Conservation (phyloP, 371 early-diverging fungal genomes). For the Vittaforma corneae region DNA sequence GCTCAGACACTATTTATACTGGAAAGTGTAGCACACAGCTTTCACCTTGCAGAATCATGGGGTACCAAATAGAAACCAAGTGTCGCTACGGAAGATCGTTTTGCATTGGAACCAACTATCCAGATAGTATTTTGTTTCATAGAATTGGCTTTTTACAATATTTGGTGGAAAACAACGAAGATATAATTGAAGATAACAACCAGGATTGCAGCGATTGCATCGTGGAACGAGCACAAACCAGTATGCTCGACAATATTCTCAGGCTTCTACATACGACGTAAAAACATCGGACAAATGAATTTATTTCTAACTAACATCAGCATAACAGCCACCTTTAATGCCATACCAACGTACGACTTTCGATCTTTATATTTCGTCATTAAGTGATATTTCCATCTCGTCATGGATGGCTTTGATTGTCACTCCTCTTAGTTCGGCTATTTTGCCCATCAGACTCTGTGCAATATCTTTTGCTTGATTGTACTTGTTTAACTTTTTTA, state of each 20-base stretch:
- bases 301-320: too few species aligned
- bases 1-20: conserved; percentile 33
- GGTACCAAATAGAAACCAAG: conserved; percentile 35
- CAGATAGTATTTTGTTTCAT: conserved; percentile 14
- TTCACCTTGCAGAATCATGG: conserved; percentile 25
- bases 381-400: conserved; percentile 30
- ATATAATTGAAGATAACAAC: too few species aligned
- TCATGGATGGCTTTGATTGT: conserved; percentile 43
- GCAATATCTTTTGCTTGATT: conserved; percentile 56
- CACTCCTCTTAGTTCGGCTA: conserved; percentile 45
- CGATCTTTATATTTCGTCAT: too few species aligned
- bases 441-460: conserved; percentile 46
- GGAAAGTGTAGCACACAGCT: conserved; percentile 31
- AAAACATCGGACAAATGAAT: too few species aligned
- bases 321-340: too few species aligned
- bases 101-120: conserved; percentile 10
- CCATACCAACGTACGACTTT: too few species aligned
- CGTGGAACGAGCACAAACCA: too few species aligned
- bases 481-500: conserved; percentile 48
- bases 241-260: too few species aligned
- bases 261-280: too few species aligned
- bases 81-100: conserved; percentile 38
- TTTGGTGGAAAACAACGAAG: too few species aligned
- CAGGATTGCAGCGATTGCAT: too few species aligned
- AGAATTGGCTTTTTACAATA: too few species aligned